Base-by-base conservation (phyloP, 495 filamentous ascomycete genomes). In the Penicillium bovifimosum region DNA sequence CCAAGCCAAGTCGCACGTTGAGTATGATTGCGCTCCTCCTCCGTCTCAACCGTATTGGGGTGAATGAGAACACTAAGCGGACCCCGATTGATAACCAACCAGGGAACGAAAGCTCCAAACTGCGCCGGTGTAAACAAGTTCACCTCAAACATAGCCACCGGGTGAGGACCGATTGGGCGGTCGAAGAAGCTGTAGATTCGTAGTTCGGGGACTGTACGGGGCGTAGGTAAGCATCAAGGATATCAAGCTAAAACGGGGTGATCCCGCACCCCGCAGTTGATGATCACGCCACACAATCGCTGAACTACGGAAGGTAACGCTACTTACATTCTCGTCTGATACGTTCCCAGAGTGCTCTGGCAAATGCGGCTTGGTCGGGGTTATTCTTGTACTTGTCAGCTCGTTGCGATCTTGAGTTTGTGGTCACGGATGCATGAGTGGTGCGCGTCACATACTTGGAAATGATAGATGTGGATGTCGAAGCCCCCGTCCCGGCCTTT, bases 1-100 rank as follows among this genome's bases (percentile, higher is more conserved):
- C 91, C 91, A 76, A 96, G 74, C 90, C 91, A 96, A 20, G 85
- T 90, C 28, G 90, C 90, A 24, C 86, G 66, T 61, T 92, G 82
- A 0, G 86, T 88, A 63, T 93, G 89, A 65, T 87, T 83, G 20
- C 80, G 60, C 57, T 80, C 68, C 26, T 83, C 84, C 41, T 82
- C 75, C 11, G 47, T 26, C 4, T 74, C 72, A 3, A 63, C 66
- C 0, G 88, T 91, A 62, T 96, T 95, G 0, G 91, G 89, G 64
- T 96, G 91, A 6, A 96, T 62, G 48, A 96, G 68, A 2, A 70
- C 91, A 41, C 84, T 88, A 48, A 96, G 66, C 27, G 90, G 90
- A 0, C 91, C 91, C 1, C 91, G 79, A 62, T 91, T 83, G 49
- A 95, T 83, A 24, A 89, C 78, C 38, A 96, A 72, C 91, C 91